Percentiles rank a stretch among this genome's conserved stretches.
Conservation (phyloP, 768 basidiomycete genomes). For the Suillus tomentosus region DNA sequence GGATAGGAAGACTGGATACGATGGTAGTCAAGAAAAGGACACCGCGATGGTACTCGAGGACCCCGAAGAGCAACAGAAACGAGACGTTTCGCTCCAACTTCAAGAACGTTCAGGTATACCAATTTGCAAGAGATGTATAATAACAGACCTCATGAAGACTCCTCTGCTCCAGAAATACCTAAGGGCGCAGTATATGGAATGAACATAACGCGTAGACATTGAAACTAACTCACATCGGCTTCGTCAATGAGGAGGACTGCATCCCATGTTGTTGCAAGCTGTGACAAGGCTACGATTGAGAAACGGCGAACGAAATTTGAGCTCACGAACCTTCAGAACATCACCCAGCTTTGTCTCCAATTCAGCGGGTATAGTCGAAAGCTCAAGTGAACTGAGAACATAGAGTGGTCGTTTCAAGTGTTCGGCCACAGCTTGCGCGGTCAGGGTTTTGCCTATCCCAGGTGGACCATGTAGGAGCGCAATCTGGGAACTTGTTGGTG, state of each 20-base stretch:
- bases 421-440: constrained; percentile 60
- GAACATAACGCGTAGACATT: not conserved
- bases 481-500: constrained; percentile 17
- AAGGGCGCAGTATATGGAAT: constrained; percentile 29
- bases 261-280: constrained; percentile 61
- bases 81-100: constrained; percentile 63
- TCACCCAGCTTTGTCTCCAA: constrained; percentile 43
- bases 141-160: constrained; percentile 50
- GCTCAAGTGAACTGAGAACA: constrained; percentile 55
- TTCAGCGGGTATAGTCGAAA: constrained; percentile 46
- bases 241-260: constrained; percentile 61
- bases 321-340: constrained; percentile 20
- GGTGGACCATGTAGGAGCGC: constrained; percentile 29
- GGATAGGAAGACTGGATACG: constrained; percentile 54
- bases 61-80: constrained; percentile 68
- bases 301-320: not conserved
- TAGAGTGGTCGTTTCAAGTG: constrained; percentile 55
- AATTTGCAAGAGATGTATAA: not conserved
- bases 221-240: constrained; percentile 23
- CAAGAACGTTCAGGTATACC: not conserved
- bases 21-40: constrained; percentile 58
- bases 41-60: constrained; percentile 61
- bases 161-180: constrained; percentile 73
- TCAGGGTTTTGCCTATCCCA: constrained; percentile 54
- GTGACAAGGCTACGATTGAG: constrained; percentile 42